Evolutionary conservation across 2,329 filamentous ascomycete genomes (phyloP).

Genomic region (Aspergillus neotritici): DNA sequence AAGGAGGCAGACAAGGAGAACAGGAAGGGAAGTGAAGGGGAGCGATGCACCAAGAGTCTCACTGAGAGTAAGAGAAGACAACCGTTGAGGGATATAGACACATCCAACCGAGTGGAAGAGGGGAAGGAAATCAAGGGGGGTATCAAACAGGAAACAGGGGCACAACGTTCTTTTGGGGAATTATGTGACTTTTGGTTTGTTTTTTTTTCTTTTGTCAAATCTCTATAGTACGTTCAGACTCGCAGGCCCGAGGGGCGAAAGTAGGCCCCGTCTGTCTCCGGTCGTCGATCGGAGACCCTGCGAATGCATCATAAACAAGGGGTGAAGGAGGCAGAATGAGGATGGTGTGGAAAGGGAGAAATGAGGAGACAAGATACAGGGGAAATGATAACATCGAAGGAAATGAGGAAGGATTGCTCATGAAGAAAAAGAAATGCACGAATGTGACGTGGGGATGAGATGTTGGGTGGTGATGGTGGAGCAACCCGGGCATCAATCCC

Average conservation of each 20-base stretch:
- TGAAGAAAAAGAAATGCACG: background rate
- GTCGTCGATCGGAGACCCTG: background rate
- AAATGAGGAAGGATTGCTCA: constrained; percentile 1
- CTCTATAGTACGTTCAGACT: constrained; percentile 19
- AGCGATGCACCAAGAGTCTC: too few relatives aligned
- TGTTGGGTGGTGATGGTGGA: constrained; percentile 9
- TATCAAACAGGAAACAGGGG: constrained; percentile 9
- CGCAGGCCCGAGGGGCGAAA: constrained; percentile 21
- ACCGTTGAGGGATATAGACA: constrained; percentile 4
- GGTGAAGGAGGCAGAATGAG: constrained; percentile 1
- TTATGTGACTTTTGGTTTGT: constrained; percentile 14
- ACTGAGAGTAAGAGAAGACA: too few relatives aligned
- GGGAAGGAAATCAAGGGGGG: constrained; percentile 3
- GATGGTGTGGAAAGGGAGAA: background rate
- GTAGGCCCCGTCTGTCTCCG: constrained; percentile 21
- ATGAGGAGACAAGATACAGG: constrained; percentile 1
- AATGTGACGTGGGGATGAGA: constrained; percentile 2
- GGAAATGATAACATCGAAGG: background rate
- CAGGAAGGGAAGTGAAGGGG: constrained; percentile 12
- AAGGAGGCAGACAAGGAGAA: constrained; percentile 14
- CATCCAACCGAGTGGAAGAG: constrained; percentile 5
- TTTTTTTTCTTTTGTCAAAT: constrained; percentile 17
- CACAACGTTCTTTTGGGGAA: constrained; percentile 1
- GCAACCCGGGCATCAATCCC: constrained; percentile 9
- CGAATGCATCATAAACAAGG: constrained; percentile 6